phyloP scores from a whole-genome alignment of 106 monocot genomes.

The Phalaenopsis equestris region DNA sequence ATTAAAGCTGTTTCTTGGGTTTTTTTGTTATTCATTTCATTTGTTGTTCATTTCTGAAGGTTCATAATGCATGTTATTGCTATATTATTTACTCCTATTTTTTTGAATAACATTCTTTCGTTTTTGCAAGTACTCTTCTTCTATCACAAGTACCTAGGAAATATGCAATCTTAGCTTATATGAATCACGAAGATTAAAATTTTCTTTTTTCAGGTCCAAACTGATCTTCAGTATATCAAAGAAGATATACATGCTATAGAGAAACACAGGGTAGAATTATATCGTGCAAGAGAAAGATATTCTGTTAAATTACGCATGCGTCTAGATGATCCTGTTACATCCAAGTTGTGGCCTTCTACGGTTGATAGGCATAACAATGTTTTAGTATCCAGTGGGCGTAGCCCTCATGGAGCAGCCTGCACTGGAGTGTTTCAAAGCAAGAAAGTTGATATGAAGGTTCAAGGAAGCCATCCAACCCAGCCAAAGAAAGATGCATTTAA shows the following conservation, averaged over 20 bases:
- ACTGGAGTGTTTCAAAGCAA: conserved; percentile 47
- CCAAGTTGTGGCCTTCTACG: conserved; percentile 49
- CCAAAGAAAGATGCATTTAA: conserved; percentile 67
- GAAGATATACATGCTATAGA: conserved; percentile 94
- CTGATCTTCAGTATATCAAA: conserved; percentile 88
- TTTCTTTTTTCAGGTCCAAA: conserved; percentile 61
- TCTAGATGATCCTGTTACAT: conserved; percentile 57
- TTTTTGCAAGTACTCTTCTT: not conserved
- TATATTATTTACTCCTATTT: not conserved
- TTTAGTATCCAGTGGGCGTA: conserved; percentile 38
- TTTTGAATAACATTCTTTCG: not conserved
- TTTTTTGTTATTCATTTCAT: not conserved
- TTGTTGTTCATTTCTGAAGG: not conserved
- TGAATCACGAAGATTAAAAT: not conserved
- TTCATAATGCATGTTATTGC: not conserved
- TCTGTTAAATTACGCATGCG: conserved; percentile 81
- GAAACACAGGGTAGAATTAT: conserved; percentile 67
- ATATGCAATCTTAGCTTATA: not conserved
- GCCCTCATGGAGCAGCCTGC: conserved; percentile 33
- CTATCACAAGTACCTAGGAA: not conserved
- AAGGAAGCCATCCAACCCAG: conserved; percentile 48
- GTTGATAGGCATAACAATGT: conserved; percentile 49
- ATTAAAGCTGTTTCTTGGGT: not conserved
- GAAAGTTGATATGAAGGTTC: conserved; percentile 57
- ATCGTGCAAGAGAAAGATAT: conserved; percentile 82